A percentile compares a stretch with the other conserved stretches of the same genome.
Conservation (phyloP, 2,329 filamentous ascomycete genomes). For the Hymenoscyphus salicellus region DNA sequence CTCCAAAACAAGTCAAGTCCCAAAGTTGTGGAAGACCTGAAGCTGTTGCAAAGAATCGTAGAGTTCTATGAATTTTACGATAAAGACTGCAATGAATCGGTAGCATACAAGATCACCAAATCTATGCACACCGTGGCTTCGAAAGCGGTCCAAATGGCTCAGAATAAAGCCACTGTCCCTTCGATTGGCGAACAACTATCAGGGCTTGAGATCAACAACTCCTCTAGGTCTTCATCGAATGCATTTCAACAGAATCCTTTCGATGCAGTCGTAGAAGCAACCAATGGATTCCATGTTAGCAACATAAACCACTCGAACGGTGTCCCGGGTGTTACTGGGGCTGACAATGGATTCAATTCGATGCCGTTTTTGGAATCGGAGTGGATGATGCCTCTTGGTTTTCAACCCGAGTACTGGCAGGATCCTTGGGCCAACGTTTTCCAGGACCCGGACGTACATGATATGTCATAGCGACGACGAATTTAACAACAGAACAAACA, state of each 20-base stretch:
- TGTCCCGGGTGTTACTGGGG: neutral
- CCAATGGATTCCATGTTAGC: neutral
- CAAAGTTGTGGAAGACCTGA: conserved; percentile 15
- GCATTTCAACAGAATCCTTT: neutral
- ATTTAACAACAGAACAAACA: neutral
- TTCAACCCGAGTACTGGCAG: conserved; percentile 18
- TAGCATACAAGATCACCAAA: conserved; percentile 14
- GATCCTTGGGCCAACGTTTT: conserved; percentile 20
- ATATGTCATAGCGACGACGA: conserved; percentile 4
- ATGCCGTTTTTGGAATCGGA: conserved; percentile 13
- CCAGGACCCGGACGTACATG: conserved; percentile 12
- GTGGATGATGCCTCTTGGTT: conserved; percentile 20
- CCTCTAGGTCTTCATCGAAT: neutral
- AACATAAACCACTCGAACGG: neutral
- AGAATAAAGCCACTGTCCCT: neutral
- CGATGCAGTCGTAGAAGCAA: neutral
- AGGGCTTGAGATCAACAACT: neutral
- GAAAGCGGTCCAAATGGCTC: conserved; percentile 16
- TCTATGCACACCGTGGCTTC: conserved; percentile 15
- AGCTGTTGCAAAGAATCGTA: conserved; percentile 12
- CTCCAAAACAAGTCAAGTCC: conserved; percentile 19
- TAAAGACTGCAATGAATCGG: conserved; percentile 8
- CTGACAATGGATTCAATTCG: neutral
- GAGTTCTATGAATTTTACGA: conserved; percentile 17
- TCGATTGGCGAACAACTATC: conserved; percentile 1